Base-by-base conservation (phyloP, 1,284 basidiomycete genomes). In the Trichosporon asahii region DNA sequence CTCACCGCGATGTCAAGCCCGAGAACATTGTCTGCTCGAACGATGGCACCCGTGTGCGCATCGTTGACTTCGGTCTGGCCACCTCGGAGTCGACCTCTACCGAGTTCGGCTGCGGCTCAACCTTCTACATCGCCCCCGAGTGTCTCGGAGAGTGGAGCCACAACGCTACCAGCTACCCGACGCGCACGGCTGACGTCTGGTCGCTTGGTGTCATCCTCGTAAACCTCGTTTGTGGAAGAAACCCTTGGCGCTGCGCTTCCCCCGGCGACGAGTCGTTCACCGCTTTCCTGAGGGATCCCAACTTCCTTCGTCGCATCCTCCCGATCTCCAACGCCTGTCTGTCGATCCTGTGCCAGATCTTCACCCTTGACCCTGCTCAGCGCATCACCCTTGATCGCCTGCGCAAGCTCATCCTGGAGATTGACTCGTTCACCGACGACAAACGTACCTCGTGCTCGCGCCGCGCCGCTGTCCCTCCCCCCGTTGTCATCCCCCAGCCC, bases 1-100 rank as follows among this genome's bases (percentile, higher is more conserved):
- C 93, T 84, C 96, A 98, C 84, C 92, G 96, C 68, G 96, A 98
- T 83, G 87, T 99, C 80, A 99, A 98, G 86, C 96, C 95, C 2
- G 97, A 98, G 85, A 99, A 99, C 84, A 91, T 99, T 77, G 88
- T 99, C 72, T 97, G 94, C 85, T 84, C 93, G 86, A 79, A 84
- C 29, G 84, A 84, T 79, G 95, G 95, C 73, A 87, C 90, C 73
- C 88, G 90, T 69, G 89, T 98, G 70, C 89, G 93, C 74, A 89
- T 99, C 79, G 96, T 95, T 72, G 97, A 99, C 85, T 99, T 99
- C 84, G 96, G 97, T 65, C 89, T 98, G 33, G 96, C 96, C 12
- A 99, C 96, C 1, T 92, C 90, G 63, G 94, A 98, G 74, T 89
- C 88, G 78, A 86, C 89, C 74, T 95, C 93, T 74, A 88, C 89